Conservation (phyloP, 768 basidiomycete species). For the Agaricus sinodeliciosus region DNA sequence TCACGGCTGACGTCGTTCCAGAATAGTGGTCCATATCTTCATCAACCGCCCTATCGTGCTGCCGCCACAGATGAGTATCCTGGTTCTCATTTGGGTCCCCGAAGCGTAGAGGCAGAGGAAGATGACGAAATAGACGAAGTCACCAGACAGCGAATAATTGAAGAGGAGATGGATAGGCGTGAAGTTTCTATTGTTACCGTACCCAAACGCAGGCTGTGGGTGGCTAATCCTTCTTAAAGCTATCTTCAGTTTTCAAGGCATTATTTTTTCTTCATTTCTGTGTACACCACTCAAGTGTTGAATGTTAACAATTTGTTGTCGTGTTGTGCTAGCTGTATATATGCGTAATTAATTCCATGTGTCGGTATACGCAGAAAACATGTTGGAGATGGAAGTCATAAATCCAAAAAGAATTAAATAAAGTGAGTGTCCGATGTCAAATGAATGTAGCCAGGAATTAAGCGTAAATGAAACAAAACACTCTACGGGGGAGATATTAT, state of each 20-base stretch:
- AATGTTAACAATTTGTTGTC: neutral
- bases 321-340: conserved; percentile 2
- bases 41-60: conserved; percentile 53
- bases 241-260: neutral
- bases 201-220: conserved; percentile 68
- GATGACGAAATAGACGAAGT: conserved; percentile 75
- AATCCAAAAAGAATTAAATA: neutral
- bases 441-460: neutral
- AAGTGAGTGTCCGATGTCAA: neutral
- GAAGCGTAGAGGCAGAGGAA: conserved; percentile 46
- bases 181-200: conserved; percentile 80
- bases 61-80: conserved; percentile 33
- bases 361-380: conserved; percentile 5
- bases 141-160: conserved; percentile 64
- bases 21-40: conserved; percentile 58
- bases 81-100: conserved; percentile 31
- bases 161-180: conserved; percentile 75
- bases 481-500: neutral
- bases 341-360: conserved; percentile 10
- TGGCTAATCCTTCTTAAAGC: conserved; percentile 58
- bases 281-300: neutral
- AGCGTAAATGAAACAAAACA: neutral
- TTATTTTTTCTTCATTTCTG: neutral
- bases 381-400: neutral
- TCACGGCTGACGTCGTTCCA: neutral